These are phyloP conservation scores for Colletotrichum eremochloae DNA, from an alignment of 2,329 filamentous ascomycete species.

Conservation along the genomic window DNA sequence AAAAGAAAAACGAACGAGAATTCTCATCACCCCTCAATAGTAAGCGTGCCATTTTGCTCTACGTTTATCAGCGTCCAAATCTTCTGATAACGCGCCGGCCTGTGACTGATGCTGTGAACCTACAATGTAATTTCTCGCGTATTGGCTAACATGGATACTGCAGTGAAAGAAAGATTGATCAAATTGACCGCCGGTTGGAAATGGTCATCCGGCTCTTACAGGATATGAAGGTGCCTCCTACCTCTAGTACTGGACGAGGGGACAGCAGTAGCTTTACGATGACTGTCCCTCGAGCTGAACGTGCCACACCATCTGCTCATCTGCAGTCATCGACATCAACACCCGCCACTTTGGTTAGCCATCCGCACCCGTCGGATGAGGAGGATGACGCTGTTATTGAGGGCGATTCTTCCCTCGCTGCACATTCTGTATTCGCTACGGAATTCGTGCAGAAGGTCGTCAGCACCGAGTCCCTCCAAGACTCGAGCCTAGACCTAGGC, in stretches of 20 bases:
- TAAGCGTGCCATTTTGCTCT: slow-evolving; percentile 44
- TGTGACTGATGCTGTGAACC: not conserved
- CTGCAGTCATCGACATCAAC: slow-evolving; percentile 31
- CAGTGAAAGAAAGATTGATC: slow-evolving; percentile 56
- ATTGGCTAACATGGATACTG: not conserved
- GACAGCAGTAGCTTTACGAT: not conserved
- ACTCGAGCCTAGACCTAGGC: slow-evolving; percentile 49
- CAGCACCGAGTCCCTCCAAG: slow-evolving; percentile 45
- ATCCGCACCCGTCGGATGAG: slow-evolving; percentile 39
- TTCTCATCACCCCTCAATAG: slow-evolving; percentile 55
- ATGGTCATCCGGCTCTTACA: slow-evolving; percentile 52
- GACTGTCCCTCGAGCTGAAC: slow-evolving; percentile 11
- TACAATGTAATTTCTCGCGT: no score
- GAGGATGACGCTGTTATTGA: slow-evolving; percentile 53
- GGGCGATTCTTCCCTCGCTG: slow-evolving; percentile 60
- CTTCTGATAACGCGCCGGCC: no score
- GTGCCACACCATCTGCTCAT: not conserved
- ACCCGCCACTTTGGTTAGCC: slow-evolving; percentile 36
- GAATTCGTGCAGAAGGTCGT: slow-evolving; percentile 58
- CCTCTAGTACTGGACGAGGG: slow-evolving; percentile 22
- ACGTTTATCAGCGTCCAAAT: not conserved
- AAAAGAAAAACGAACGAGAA: slow-evolving; percentile 54
- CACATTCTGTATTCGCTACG: slow-evolving; percentile 61
- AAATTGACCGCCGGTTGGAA: slow-evolving; percentile 54
- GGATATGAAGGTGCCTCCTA: slow-evolving; percentile 49